Evolutionary conservation across 371 early-diverging fungal species (phyloP), one percentile per base, ranked within the genome.

Genomic region (Rhizopus sp.): DNA sequence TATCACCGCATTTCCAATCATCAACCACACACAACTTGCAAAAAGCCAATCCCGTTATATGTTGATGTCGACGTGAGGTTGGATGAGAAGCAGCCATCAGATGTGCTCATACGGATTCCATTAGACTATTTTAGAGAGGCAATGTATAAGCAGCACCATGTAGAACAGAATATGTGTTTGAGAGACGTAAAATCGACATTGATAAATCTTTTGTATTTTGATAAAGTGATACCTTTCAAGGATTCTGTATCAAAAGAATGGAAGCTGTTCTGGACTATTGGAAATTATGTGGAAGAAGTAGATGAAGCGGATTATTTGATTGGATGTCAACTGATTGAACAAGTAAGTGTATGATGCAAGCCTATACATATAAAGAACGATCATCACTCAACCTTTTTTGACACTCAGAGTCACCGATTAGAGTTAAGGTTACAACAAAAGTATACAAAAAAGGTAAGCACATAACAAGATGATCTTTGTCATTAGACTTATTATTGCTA

Each of bases 1-100:
- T 78, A 78, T 34, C 44, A 63, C 8, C 7, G 61, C 23, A 23
- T 23, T 23, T 23, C 23, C 23, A 23, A 23, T 23, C 23, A 23
- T 23, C 23, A 23, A 7, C 9, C 75, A 38, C 73, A 75, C 16
- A n/a, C n/a, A 7, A 33, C 34, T 15, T 59, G 53, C 30, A 64
- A 65, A 30, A 57, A 41, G 9, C 60, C 61, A 12, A 33, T 65
- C n/a, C 60, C 65, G 12, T 29, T 61, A 0, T 60, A 46, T 32
- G 23, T 65, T 3, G 65, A 65, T 53, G 49, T 65, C 38, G 7
- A 41, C n/a, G 57, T 62, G 29, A 38, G 45, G 32, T 3, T 41
- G 12, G 44, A 51, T 4, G 29, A 51, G 13, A 45, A 31, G 10
- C 33, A 54, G 0, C 48, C 13, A 44, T 37, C 54, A 33, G 23